These are phyloP conservation scores for Fusarium phyllophilum DNA, from an alignment of 2,329 filamentous ascomycete species.

Conservation along the genomic window DNA sequence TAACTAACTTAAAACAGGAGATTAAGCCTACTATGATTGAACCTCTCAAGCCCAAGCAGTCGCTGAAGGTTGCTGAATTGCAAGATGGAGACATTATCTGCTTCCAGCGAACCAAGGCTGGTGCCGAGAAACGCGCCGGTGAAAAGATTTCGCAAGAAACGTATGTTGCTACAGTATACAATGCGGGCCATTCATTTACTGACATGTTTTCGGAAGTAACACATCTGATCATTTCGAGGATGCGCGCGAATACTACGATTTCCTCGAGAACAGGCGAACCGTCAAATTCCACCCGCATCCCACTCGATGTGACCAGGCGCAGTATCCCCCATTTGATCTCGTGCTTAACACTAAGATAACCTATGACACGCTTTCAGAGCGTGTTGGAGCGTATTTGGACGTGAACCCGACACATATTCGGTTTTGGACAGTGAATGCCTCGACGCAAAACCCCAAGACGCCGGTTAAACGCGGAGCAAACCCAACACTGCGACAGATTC, in stretches of 20 bases:
- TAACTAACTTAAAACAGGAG: constrained; percentile 62
- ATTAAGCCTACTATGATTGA: constrained; percentile 99
- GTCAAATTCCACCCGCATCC: constrained; percentile 81
- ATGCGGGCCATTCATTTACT: constrained; percentile 4
- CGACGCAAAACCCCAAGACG: constrained; percentile 79
- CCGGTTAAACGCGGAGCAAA: constrained; percentile 78
- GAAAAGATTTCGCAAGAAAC: constrained; percentile 47
- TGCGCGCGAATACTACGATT: constrained; percentile 91
- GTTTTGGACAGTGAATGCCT: constrained; percentile 86
- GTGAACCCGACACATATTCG: constrained; percentile 88
- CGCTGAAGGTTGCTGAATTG: constrained; percentile 89
- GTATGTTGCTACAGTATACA: constrained; percentile 38
- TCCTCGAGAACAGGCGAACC: constrained; percentile 83
- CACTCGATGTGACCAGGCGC: constrained; percentile 62
- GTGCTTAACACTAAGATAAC: constrained; percentile 87
- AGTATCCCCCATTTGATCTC: constrained; percentile 76
- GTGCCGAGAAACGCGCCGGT: constrained; percentile 40
- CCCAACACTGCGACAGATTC: constrained; percentile 80
- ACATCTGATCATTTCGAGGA: constrained; percentile 69
- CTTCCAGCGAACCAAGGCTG: constrained; percentile 75
- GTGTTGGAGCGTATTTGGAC: constrained; percentile 80
- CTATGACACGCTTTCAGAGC: constrained; percentile 87
- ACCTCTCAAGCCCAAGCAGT: constrained; percentile 88
- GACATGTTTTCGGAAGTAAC: constrained; percentile 30
- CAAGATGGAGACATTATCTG: constrained; percentile 98